Evolutionary conservation across 148 eudicot genomes (phyloP).

Genomic region (Rhododendron simsii): DNA sequence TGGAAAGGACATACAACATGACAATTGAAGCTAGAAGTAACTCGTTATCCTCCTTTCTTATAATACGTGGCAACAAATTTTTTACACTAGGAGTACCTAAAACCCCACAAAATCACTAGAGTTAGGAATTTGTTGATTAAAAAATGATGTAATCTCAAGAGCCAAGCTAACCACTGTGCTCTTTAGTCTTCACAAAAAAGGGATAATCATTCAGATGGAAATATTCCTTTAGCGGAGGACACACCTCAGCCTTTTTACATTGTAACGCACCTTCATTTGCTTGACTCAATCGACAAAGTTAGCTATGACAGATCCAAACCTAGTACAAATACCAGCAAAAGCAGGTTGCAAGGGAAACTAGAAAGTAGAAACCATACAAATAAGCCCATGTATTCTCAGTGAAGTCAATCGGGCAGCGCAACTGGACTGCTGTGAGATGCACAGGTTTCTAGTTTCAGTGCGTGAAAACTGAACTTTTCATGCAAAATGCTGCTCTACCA

Average conservation of each 20-base stretch:
- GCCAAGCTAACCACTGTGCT: neutral
- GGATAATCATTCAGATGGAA: neutral
- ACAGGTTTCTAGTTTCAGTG: neutral
- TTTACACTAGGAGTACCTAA: neutral
- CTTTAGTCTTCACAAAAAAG: neutral
- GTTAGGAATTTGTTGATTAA: neutral
- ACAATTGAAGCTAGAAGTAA: neutral
- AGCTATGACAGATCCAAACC: neutral
- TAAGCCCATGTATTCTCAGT: neutral
- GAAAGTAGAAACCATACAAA: neutral
- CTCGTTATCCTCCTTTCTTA: neutral
- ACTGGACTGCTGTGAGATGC: neutral
- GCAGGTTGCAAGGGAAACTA: neutral
- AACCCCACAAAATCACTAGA: neutral
- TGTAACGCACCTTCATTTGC: neutral
- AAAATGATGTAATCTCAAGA: neutral
- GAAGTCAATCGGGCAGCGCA: neutral
- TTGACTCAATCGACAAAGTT: neutral
- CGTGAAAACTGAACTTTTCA: neutral
- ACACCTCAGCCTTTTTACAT: neutral
- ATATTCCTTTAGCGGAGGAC: neutral
- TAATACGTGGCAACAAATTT: neutral
- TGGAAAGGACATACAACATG: neutral
- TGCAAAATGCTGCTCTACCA: neutral
- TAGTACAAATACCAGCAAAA: conserved; percentile 1